Conservation (phyloP, 176 grass and related monocot genomes). For the Avena sativa region DNA sequence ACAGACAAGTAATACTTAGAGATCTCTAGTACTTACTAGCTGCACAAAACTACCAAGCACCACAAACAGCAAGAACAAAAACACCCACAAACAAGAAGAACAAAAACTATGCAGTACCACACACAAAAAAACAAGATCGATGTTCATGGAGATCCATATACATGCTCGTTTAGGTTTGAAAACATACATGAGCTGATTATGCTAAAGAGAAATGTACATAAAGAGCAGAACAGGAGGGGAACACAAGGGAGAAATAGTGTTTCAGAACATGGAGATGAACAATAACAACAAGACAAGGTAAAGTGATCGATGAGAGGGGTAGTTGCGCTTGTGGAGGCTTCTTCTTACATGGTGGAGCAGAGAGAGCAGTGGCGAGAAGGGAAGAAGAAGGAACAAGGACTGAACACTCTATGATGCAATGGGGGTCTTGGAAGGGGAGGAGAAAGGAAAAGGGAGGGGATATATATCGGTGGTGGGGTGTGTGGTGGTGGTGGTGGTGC, state of each 20-base stretch:
- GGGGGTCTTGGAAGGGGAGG: conserved; percentile 57
- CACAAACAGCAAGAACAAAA: conserved; percentile 1
- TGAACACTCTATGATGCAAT: conserved; percentile 59
- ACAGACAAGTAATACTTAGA: conserved; percentile 5
- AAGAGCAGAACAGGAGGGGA: conserved; percentile 11
- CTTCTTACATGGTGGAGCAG: conserved; percentile 73
- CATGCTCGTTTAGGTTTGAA: background rate
- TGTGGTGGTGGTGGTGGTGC: conserved; percentile 10
- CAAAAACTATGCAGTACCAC: background rate
- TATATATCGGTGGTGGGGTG: conserved; percentile 49
- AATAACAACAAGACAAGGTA: conserved; percentile 51
- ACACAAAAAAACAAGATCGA: conserved; percentile 13
- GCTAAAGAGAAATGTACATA: background rate
- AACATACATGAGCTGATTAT: conserved; percentile 15
- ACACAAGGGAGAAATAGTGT: conserved; percentile 31
- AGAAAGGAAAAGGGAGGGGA: conserved; percentile 29
- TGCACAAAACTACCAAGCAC: background rate
- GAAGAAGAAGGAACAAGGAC: conserved; percentile 15
- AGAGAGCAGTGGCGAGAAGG: conserved; percentile 52
- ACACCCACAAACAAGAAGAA: background rate
- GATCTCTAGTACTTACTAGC: background rate
- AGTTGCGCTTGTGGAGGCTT: conserved; percentile 48
- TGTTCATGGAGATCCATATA: conserved; percentile 33
- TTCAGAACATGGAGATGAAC: conserved; percentile 57
- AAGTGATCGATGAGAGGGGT: conserved; percentile 37